Conservation (phyloP, 495 filamentous ascomycete species). For the Penicillium antarcticum region DNA sequence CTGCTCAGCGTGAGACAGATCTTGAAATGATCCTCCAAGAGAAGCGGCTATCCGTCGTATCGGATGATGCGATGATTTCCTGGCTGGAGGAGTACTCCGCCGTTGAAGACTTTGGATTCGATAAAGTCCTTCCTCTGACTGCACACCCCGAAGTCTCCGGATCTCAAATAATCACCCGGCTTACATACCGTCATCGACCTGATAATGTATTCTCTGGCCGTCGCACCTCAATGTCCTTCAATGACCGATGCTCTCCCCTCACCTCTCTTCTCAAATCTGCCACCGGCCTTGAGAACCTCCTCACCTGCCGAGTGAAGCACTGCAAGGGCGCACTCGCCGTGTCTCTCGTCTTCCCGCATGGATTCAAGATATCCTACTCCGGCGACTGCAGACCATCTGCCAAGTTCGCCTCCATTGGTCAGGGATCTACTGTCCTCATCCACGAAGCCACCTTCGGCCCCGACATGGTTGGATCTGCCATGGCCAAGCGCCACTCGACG, state of each 20-base stretch:
- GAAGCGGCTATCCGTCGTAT: conserved; percentile 57
- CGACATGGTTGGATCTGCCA: conserved; percentile 70
- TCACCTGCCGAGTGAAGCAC: conserved; percentile 66
- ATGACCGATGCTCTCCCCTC: conserved; percentile 20
- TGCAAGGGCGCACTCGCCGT: conserved; percentile 76
- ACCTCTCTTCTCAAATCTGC: conserved; percentile 35
- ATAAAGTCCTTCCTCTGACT: conserved; percentile 51
- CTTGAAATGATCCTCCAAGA: conserved; percentile 37
- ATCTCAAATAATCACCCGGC: conserved; percentile 17
- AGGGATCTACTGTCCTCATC: conserved; percentile 74
- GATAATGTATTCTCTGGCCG: conserved; percentile 27
- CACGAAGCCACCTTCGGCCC: conserved; percentile 97
- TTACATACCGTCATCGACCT: conserved; percentile 29
- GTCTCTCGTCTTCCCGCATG: conserved; percentile 68
- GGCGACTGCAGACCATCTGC: conserved; percentile 84
- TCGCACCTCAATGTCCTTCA: conserved; percentile 24
- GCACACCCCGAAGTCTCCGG: conserved; percentile 17
- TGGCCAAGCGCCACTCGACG: conserved; percentile 88
- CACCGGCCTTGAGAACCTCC: conserved; percentile 41
- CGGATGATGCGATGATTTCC: conserved; percentile 59
- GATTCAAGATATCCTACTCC: conserved; percentile 87
- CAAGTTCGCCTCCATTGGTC: conserved; percentile 66
- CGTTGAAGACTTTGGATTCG: conserved; percentile 74
- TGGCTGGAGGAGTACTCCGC: conserved; percentile 75
- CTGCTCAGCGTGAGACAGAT: conserved; percentile 25